Conservation (phyloP, 176 grass and related monocot genomes). For the Hordeum vulgare region DNA sequence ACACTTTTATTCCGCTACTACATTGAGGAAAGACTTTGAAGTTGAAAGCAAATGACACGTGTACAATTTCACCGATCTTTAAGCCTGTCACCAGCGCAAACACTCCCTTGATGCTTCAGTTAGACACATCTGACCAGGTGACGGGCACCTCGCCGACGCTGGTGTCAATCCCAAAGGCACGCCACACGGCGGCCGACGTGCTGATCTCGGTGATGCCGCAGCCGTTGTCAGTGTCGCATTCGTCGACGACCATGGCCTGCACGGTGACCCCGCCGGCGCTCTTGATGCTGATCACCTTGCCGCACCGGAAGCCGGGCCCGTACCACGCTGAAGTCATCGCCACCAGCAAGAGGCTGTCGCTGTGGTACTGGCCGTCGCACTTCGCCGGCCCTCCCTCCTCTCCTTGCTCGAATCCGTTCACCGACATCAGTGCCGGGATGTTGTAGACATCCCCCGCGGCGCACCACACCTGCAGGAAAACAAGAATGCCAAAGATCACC, state of each 20-base stretch:
- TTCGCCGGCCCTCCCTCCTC: not conserved
- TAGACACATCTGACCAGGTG: conserved; percentile 33
- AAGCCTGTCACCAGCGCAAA: no score
- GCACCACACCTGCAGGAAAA: not conserved
- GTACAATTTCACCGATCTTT: no score
- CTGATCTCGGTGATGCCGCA: conserved; percentile 31
- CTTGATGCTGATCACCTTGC: conserved; percentile 4
- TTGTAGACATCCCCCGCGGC: not conserved
- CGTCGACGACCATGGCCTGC: conserved; percentile 21
- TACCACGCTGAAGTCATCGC: conserved; percentile 4
- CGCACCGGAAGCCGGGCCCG: not conserved
- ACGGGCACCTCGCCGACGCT: not conserved
- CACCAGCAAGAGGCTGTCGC: not conserved
- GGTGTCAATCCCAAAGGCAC: conserved; percentile 27
- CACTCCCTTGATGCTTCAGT: not conserved
- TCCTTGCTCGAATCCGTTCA: not conserved
- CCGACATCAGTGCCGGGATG: not conserved
- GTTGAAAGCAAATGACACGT: no score
- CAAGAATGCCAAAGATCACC: not conserved
- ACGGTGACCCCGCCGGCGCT: not conserved
- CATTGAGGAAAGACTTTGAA: no score
- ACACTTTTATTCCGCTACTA: no score
- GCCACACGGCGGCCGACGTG: conserved; percentile 32
- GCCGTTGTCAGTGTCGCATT: conserved; percentile 9
- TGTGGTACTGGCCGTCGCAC: not conserved